A percentile compares a stretch with the other conserved stretches of the same genome.
phyloP scores from a whole-genome alignment of 1,139 yeast species.

The Debaryomyces sp. region DNA sequence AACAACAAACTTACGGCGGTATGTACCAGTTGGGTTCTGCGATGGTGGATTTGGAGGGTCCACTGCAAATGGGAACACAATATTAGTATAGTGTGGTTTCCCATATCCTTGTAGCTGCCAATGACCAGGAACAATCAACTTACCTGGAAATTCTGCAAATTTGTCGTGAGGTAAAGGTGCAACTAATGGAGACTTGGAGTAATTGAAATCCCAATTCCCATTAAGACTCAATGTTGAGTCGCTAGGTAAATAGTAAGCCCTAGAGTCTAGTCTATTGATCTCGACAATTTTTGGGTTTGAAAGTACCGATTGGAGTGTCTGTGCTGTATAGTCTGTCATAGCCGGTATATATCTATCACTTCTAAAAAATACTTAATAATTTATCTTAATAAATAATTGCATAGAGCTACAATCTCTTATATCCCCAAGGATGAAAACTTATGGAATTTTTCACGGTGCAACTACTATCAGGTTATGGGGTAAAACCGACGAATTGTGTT shows the following conservation, averaged over 20 bases:
- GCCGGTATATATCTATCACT: background rate
- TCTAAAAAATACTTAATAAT: background rate
- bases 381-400: too few relatives aligned
- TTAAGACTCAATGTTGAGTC: conserved; percentile 19
- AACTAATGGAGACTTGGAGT: conserved; percentile 18
- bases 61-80: conserved; percentile 30
- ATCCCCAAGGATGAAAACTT: background rate
- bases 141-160: conserved; percentile 12
- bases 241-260: conserved; percentile 17
- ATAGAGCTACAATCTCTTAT: background rate
- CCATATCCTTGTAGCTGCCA: conserved; percentile 40
- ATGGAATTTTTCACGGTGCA: background rate
- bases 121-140: conserved; percentile 34
- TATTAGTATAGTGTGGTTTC: conserved; percentile 33
- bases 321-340: conserved; percentile 6
- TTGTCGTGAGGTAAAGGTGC: conserved; percentile 21
- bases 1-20: conserved; percentile 23
- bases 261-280: conserved; percentile 15
- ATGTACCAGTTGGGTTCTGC: conserved; percentile 35
- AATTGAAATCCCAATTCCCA: conserved; percentile 33
- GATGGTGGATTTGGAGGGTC: conserved; percentile 36
- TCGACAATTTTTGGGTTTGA: conserved; percentile 16
- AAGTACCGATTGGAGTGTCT: conserved; percentile 8
- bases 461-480: background rate
- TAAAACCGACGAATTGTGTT: background rate